Percentiles rank a stretch among this genome's conserved stretches.
These are phyloP conservation scores for Phlyctochytrium bullatum DNA, from an alignment of 192 early-diverging fungal species.

Conservation along the genomic window DNA sequence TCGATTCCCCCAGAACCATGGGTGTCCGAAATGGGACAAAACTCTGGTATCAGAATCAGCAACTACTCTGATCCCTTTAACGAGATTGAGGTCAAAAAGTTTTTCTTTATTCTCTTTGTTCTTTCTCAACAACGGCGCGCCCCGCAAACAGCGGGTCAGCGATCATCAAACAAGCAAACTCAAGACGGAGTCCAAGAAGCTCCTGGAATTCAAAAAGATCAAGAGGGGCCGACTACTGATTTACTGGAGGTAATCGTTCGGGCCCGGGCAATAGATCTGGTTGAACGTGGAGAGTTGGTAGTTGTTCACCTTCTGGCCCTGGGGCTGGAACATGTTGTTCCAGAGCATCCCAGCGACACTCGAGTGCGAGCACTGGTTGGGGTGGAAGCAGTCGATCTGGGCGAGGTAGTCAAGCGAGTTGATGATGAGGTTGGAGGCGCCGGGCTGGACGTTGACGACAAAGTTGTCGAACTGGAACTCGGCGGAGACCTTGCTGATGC, in stretches of 20 bases:
- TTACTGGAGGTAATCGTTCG: not conserved
- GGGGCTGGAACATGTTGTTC: not conserved
- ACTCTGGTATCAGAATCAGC: too few species aligned
- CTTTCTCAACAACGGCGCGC: too few species aligned
- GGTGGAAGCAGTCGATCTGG: not conserved
- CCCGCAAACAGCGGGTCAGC: too few species aligned
- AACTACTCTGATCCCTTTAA: too few species aligned
- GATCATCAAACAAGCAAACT: too few species aligned
- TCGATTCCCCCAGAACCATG: too few species aligned
- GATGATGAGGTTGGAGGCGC: not conserved
- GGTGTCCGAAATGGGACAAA: too few species aligned
- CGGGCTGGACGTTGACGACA: constrained; percentile 1
- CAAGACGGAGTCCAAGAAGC: too few species aligned
- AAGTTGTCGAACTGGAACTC: not conserved
- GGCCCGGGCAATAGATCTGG: not conserved
- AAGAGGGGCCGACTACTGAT: too few species aligned
- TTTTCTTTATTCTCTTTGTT: too few species aligned
- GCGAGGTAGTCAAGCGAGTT: not conserved
- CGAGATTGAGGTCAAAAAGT: too few species aligned
- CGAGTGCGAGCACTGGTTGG: not conserved
- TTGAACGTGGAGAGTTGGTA: not conserved
- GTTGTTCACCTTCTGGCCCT: not conserved
- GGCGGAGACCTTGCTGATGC: not conserved
- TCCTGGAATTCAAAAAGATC: too few species aligned
- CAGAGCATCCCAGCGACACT: not conserved